These are phyloP conservation scores for Gliomastix tumulicola DNA, from an alignment of 2,329 filamentous ascomycete genomes.

Conservation along the genomic window DNA sequence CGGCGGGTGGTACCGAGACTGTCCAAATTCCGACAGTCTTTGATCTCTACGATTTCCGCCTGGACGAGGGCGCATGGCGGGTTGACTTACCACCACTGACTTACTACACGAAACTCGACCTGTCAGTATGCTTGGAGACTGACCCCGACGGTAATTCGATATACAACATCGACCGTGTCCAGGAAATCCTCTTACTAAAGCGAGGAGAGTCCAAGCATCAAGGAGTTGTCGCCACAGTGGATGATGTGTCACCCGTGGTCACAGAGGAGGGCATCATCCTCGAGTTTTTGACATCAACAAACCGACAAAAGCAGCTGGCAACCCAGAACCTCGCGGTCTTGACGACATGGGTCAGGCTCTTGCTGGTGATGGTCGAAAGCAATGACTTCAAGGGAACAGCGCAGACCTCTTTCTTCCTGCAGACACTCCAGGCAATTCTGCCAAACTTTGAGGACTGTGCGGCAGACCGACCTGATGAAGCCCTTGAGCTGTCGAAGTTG, in stretches of 20 bases:
- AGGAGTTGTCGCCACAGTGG: conserved; percentile 39
- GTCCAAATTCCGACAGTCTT: conserved; percentile 72
- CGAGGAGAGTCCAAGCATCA: conserved; percentile 52
- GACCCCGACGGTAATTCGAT: conserved; percentile 49
- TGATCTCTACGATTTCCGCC: conserved; percentile 86
- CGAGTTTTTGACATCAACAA: conserved; percentile 54
- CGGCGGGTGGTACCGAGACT: conserved; percentile 57
- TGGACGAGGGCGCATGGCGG: conserved; percentile 42
- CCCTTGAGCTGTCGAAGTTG: conserved; percentile 71
- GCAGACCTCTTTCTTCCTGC: conserved; percentile 73
- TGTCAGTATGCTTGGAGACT: conserved; percentile 56
- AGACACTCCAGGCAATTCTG: conserved; percentile 79
- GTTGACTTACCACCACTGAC: conserved; percentile 44
- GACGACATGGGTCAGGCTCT: conserved; percentile 75
- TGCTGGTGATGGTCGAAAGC: conserved; percentile 75
- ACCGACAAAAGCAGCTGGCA: conserved; percentile 53
- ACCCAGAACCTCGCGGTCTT: conserved; percentile 60
- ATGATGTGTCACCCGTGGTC: conserved; percentile 43
- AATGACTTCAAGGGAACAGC: conserved; percentile 70
- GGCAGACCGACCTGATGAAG: conserved; percentile 60
- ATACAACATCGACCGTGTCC: conserved; percentile 65
- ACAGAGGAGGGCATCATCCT: conserved; percentile 54
- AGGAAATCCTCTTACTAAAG: conserved; percentile 66
- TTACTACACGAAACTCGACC: conserved; percentile 59
- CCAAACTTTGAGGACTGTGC: conserved; percentile 79